Conservation (phyloP, 805 yeast species). For the Candida sphagnicola region DNA sequence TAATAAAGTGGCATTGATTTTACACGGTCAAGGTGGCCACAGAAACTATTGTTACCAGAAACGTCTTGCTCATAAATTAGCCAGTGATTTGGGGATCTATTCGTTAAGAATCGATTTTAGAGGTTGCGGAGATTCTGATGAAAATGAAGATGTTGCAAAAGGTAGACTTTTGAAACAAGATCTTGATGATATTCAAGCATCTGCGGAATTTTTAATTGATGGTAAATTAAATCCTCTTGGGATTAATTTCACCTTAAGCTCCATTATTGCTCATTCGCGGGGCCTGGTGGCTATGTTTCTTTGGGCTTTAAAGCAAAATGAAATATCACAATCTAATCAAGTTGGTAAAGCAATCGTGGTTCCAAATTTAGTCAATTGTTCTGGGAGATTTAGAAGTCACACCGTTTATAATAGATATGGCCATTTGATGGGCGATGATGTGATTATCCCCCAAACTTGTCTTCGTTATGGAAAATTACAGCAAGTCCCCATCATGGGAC, state of each 20-base stretch:
- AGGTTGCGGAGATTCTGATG: constrained; percentile 77
- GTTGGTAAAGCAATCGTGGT: constrained; percentile 38
- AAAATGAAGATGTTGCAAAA: constrained; percentile 23
- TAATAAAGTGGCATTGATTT: constrained; percentile 52
- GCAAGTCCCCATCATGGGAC: constrained; percentile 38
- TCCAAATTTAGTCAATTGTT: constrained; percentile 67
- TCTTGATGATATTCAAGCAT: constrained; percentile 56
- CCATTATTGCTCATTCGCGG: constrained; percentile 75
- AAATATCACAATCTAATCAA: constrained; percentile 22
- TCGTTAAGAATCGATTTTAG: constrained; percentile 81
- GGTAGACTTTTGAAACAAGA: constrained; percentile 68
- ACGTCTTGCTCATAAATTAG: constrained; percentile 54
- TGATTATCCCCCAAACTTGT: constrained; percentile 12
- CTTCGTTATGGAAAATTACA: constrained; percentile 50
- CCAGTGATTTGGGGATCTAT: constrained; percentile 55
- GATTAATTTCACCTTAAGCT: constrained; percentile 43
- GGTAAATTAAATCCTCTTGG: constrained; percentile 33
- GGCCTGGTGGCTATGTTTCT: constrained; percentile 73
- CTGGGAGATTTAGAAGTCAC: constrained; percentile 61
- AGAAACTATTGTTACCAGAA: constrained; percentile 74
- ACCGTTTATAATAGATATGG: constrained; percentile 42
- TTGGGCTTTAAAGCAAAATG: constrained; percentile 55
- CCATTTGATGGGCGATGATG: constrained; percentile 15
- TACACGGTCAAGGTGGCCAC: constrained; percentile 89
- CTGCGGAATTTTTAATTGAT: constrained; percentile 27